Conservation (phyloP, 164 flowering plant genomes). For the Tetracentron sinense region DNA sequence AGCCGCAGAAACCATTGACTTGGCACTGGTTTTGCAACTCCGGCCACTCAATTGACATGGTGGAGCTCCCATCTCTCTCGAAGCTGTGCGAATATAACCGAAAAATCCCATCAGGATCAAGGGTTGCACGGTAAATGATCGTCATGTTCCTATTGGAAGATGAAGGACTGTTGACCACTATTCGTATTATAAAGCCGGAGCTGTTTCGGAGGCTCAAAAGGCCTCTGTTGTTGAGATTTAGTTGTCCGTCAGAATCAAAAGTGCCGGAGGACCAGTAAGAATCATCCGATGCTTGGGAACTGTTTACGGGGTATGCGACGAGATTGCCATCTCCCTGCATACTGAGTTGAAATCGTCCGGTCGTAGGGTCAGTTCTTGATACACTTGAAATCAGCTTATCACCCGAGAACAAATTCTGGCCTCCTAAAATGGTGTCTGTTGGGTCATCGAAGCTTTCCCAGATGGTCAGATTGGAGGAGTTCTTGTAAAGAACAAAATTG, state of each 20-base stretch:
- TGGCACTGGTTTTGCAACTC: background rate
- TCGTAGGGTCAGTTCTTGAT: slow-evolving; percentile 4
- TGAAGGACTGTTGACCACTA: background rate
- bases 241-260: background rate
- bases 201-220: background rate
- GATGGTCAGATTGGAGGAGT: background rate
- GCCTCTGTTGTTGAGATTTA: background rate
- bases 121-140: slow-evolving; percentile 7
- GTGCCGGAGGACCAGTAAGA: background rate
- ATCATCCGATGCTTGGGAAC: background rate
- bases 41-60: background rate
- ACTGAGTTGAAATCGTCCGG: slow-evolving; percentile 9
- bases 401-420: slow-evolving; percentile 5
- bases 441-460: slow-evolving; percentile 19
- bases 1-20: slow-evolving; percentile 18
- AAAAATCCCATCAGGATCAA: slow-evolving; percentile 11
- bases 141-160: background rate
- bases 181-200: background rate
- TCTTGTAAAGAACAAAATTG: slow-evolving; percentile 14
- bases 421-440: slow-evolving; percentile 19
- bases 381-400: background rate
- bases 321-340: slow-evolving; percentile 21
- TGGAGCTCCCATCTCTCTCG: background rate
- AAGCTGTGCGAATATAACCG: background rate
- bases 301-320: background rate